These are phyloP conservation scores for Aspergillus pseudotamarii DNA, from an alignment of 2,329 filamentous ascomycete genomes.

Conservation along the genomic window DNA sequence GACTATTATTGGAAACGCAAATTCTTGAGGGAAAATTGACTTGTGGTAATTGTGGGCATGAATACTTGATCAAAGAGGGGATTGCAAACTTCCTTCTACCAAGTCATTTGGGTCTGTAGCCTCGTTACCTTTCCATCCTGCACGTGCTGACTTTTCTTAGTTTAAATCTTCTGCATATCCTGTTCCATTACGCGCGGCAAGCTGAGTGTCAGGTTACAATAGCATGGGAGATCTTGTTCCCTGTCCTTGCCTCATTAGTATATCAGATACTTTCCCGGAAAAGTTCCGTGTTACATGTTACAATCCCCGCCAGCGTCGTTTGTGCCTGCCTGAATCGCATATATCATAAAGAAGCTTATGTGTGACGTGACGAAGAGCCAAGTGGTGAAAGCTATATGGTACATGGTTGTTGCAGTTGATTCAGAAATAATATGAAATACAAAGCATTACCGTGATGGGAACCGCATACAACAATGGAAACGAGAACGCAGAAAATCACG, in stretches of 20 bases:
- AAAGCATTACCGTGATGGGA: constrained; percentile 8
- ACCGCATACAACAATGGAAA: not conserved
- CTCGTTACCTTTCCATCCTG: constrained; percentile 3
- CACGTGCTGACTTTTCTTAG: not conserved
- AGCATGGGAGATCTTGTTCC: not conserved
- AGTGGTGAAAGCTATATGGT: constrained; percentile 23
- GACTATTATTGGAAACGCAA: constrained; percentile 83
- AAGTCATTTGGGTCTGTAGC: constrained; percentile 70
- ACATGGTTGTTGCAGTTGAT: constrained; percentile 28
- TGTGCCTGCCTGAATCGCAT: not conserved
- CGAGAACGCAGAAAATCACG: not conserved
- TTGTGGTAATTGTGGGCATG: constrained; percentile 88
- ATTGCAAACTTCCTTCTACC: constrained; percentile 96
- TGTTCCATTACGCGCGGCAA: not conserved
- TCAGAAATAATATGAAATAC: constrained; percentile 8
- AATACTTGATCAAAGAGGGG: constrained; percentile 92
- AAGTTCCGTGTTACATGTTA: not conserved
- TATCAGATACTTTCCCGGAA: not conserved
- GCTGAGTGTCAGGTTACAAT: not conserved
- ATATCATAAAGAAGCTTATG: not conserved
- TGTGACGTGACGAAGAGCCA: not conserved
- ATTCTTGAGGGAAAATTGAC: constrained; percentile 86
- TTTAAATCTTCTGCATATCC: not conserved
- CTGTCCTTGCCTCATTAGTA: not conserved
- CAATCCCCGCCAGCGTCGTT: not conserved